phyloP scores from a whole-genome alignment of 495 filamentous ascomycete genomes.

The Talaromyces ruber region DNA sequence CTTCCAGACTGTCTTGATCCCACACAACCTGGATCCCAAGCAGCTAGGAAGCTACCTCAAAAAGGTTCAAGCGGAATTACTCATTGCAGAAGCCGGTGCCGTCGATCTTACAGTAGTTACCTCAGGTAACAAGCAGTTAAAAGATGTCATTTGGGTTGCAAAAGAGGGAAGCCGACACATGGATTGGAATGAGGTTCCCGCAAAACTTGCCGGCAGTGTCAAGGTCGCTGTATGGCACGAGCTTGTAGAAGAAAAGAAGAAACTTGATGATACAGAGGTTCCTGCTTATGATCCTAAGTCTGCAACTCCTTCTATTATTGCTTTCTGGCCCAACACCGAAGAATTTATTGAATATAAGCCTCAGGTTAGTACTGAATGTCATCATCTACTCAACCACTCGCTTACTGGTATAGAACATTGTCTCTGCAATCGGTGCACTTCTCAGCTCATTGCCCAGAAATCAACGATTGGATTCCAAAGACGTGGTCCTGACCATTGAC shows the following conservation, averaged over 20 bases:
- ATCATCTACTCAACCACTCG: not conserved
- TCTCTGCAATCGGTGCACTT: slow-evolving; percentile 71
- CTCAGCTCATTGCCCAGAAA: slow-evolving; percentile 61
- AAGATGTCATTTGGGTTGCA: slow-evolving; percentile 86
- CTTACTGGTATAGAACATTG: slow-evolving; percentile 51
- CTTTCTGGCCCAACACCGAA: slow-evolving; percentile 55
- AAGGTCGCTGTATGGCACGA: slow-evolving; percentile 85
- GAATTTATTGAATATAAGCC: slow-evolving; percentile 72
- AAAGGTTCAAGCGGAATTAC: slow-evolving; percentile 61
- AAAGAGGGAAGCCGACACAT: slow-evolving; percentile 87
- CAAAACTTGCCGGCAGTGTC: slow-evolving; percentile 59
- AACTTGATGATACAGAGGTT: slow-evolving; percentile 33
- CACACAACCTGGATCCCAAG: slow-evolving; percentile 64
- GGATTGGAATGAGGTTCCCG: slow-evolving; percentile 79
- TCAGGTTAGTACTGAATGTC: slow-evolving; percentile 27
- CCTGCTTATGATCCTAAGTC: slow-evolving; percentile 41
- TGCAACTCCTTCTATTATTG: slow-evolving; percentile 43
- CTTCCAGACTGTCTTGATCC: slow-evolving; percentile 71
- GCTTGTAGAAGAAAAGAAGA: slow-evolving; percentile 56
- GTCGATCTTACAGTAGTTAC: slow-evolving; percentile 70
- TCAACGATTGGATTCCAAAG: slow-evolving; percentile 62
- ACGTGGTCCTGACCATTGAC: slow-evolving; percentile 85
- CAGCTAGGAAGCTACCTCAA: slow-evolving; percentile 60
- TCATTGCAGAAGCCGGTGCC: slow-evolving; percentile 81
- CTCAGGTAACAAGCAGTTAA: slow-evolving; percentile 57